phyloP scores from a whole-genome alignment of 305 asterid species.

The Rubia tinctorum region DNA sequence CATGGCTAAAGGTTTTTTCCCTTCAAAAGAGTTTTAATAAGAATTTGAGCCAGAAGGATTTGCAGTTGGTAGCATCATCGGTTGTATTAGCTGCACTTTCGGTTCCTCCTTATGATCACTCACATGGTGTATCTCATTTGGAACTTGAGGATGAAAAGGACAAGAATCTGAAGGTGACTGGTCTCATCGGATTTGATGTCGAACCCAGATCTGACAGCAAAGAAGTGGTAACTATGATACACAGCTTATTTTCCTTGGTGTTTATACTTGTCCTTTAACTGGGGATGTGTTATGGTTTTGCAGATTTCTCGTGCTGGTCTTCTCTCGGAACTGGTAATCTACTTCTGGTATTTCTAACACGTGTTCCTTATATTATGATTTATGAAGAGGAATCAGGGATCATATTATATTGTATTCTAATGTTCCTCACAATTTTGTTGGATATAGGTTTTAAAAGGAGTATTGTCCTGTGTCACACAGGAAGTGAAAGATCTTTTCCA shows the following conservation, averaged over 20 bases:
- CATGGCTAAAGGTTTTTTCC: slow-evolving; percentile 94
- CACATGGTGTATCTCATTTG: slow-evolving; percentile 76
- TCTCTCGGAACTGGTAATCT: slow-evolving; percentile 70
- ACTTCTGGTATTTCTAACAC: not conserved
- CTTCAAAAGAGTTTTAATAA: slow-evolving; percentile 85
- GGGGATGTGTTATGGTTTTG: slow-evolving; percentile 26
- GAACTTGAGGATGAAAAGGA: slow-evolving; percentile 92
- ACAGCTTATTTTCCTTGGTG: not conserved
- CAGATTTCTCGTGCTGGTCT: slow-evolving; percentile 90
- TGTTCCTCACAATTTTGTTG: not conserved
- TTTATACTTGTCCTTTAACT: slow-evolving; percentile 10
- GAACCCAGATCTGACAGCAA: slow-evolving; percentile 75
- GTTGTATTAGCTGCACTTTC: slow-evolving; percentile 93
- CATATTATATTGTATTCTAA: slow-evolving; percentile 1
- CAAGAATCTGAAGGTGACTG: slow-evolving; percentile 60
- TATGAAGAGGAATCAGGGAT: not conserved
- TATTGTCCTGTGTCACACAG: slow-evolving; percentile 74
- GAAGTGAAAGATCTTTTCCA: slow-evolving; percentile 90
- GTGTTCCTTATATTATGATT: not conserved
- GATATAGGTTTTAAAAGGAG: slow-evolving; percentile 72
- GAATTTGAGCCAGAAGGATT: slow-evolving; percentile 86
- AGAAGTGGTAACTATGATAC: slow-evolving; percentile 58
- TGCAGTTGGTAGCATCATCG: slow-evolving; percentile 87
- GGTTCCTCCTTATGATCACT: slow-evolving; percentile 77
- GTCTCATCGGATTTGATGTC: slow-evolving; percentile 70